Base-by-base conservation (phyloP, 441 rosid genomes). In the California macrophylla region DNA sequence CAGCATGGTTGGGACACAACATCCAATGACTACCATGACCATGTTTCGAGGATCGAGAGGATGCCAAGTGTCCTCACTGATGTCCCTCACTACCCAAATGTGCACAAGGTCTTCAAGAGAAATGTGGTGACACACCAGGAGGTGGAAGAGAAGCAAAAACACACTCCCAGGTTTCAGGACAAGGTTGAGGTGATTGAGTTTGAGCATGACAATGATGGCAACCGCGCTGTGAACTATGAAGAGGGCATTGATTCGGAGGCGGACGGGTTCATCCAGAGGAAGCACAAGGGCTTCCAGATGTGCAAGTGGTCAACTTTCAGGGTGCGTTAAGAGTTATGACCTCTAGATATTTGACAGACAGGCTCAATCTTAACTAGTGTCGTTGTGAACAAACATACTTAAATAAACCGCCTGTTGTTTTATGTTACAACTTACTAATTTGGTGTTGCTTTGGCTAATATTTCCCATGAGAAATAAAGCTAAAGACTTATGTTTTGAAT, bases 251-350 rank as follows among this genome's bases (percentile, higher is more conserved):
- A 86, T 16, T 18, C 0, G 9, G 34, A 62, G 68, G 76, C 85
- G 16, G 83, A 74, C 13, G 76, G 74, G 18, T 86, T 72, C 77
- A 74, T 82, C 70, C 64, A 42, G 64, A 76, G 68, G 79, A 86
- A 71, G 77, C 87, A 36, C 74, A 79, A 60, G 71, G 78, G 66
- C 3, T 82, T 88, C 58, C 81, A 74, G 52, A 78, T 82, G 4
- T 74, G 80, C 85, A 82, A 82, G 74, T 85, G 90, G 93, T 76
- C 72, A 60, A 84, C 86, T 73, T 85, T 80, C 79, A 82, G 73
- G 21, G 12, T 20, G 60, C 60, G 10, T 3, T 52, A 18, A 52
- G 24, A 34, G 16, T 3, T 2, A 34, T 3, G n/a, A 16, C 0
- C 1, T 9, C 47, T 40, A 1, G 1, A 34, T 6, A 8, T 30